Base-by-base conservation (phyloP, 345 rosid genomes). In the Mercurialis annua region DNA sequence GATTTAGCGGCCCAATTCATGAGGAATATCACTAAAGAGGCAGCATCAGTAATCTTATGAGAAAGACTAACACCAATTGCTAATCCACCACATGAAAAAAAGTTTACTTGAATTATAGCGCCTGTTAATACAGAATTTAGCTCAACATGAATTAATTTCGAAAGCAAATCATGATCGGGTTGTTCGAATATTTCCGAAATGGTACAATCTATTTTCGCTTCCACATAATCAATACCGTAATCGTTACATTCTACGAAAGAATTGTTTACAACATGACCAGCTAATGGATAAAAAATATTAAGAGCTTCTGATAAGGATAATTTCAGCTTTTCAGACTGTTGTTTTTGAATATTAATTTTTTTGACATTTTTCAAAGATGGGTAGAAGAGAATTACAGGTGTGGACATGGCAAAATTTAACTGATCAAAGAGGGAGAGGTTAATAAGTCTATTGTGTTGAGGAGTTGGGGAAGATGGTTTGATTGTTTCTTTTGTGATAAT, bases 61-160 rank as follows among this genome's bases (percentile, higher is more conserved):
- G 74, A 64, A 33, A 64, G 15, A 40, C 65, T 20, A 55, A 65
- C 15, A 6, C 70, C 68, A 38, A 64, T 54, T 17, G 59, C 65
- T 18, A 65, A 56, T 33, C 70, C 60, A 36, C 50, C 58, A 4
- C 51, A 65, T 7, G 31, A 17, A 16, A 71, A 65, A 29, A 47
- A 56, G 48, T 43, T 64, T 18, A 3, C 33, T 44, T 63, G 68
- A 43, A 71, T 29, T 24, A 60, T 24, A 21, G 67, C 42, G 49
- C 30, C 43, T 1, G 68, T 48, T 14, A 27, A 49, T 23, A 14
- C 10, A 5, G 69, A 17, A 3, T 51, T 24, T n/a, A 55, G 20
- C 9, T 64, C 69, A 42, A 71, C 17, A 6, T 68, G 74, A 20
- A 71, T 58, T 33, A 68, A 58, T 20, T 31, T 59, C 24, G 23